These are phyloP conservation scores for Piper longum DNA, from an alignment of 164 flowering plant species.

Conservation along the genomic window DNA sequence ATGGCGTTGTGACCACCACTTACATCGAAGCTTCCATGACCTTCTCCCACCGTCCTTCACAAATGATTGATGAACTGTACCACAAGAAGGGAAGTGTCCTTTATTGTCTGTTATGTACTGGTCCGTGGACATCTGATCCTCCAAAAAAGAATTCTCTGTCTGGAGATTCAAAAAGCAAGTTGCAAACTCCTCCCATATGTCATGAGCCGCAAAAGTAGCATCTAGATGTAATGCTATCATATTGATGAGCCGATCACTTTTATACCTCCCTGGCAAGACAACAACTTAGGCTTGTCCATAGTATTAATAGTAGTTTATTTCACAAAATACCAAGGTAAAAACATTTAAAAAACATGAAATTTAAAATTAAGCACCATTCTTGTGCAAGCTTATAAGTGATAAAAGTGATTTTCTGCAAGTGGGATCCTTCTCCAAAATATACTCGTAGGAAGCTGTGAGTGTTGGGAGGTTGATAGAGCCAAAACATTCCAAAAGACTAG, in stretches of 20 bases:
- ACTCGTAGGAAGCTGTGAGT: conserved; percentile 38
- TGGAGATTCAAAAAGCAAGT: conserved; percentile 38
- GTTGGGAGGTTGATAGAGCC: conserved; percentile 18
- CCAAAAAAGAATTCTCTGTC: conserved; percentile 15
- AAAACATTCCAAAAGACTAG: conserved; percentile 36
- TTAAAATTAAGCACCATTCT: conserved; percentile 23
- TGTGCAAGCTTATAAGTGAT: conserved; percentile 44
- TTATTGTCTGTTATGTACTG: conserved; percentile 2
- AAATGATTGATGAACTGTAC: conserved; percentile 24
- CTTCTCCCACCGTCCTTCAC: conserved; percentile 21
- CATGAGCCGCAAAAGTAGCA: conserved; percentile 33
- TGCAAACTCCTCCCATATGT: conserved; percentile 57
- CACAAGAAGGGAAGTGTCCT: conserved; percentile 7
- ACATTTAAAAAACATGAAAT: not conserved
- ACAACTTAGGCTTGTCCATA: not conserved
- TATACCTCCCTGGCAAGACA: conserved; percentile 36
- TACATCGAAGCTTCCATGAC: conserved; percentile 50
- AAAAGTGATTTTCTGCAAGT: conserved; percentile 40
- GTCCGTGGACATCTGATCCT: conserved; percentile 45
- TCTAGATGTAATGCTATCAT: conserved; percentile 78
- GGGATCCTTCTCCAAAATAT: conserved; percentile 57
- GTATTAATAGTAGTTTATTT: not conserved
- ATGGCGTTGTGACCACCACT: conserved; percentile 70
- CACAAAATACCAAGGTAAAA: not conserved
- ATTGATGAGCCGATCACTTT: conserved; percentile 34